Evolutionary conservation across 106 monocot species (phyloP), one percentile per base, ranked within the genome.

Genomic region (Cymbidium sinense): DNA sequence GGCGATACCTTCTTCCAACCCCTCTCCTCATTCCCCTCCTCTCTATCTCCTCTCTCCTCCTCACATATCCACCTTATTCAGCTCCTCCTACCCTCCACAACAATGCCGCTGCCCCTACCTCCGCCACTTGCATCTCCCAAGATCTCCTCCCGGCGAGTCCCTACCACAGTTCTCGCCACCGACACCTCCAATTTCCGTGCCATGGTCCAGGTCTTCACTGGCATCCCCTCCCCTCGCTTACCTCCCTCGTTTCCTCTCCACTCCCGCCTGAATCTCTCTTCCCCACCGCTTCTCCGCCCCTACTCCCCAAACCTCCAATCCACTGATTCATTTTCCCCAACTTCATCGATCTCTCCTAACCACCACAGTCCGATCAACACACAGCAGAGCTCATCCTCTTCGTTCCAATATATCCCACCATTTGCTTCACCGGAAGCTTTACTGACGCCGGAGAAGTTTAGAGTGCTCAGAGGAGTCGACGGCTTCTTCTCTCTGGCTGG

Each of bases 171-270:
- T 19, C 77, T 88, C 29, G 81, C 80, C 15, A 88, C 88, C 20
- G 88, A 88, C 81, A 83, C 88, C 10, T 74, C 80, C 58, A 88
- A 88, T 75, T 88, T 88, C 83, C 88, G 88, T 7, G 77, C 85
- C 77, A 88, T 88, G 88, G 88, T 88, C 30, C 88, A 88, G 58
- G 82, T 85, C 62, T 88, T 88, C 88, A 88, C 88, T 35, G 88
- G 88, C 70, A 70, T 88, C 39, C 85, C 88, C 1, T 20, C 83
- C 17, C 65, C 80, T 61, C 88, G 83, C 29, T 85, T 88, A 70
- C 23, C 82, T 25, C 4, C 82, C 4, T 36, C 82, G 1, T 77
- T 79, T 6, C 17, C 76, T n/a, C 70, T 73, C 73, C 28, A 7
- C n/a, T 21, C 82, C 23, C 55, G 77, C 5, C 61, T 83, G 50